These are phyloP conservation scores for Xanthoceras sorbifolium DNA, from an alignment of 345 rosid genomes.

Conservation along the genomic window DNA sequence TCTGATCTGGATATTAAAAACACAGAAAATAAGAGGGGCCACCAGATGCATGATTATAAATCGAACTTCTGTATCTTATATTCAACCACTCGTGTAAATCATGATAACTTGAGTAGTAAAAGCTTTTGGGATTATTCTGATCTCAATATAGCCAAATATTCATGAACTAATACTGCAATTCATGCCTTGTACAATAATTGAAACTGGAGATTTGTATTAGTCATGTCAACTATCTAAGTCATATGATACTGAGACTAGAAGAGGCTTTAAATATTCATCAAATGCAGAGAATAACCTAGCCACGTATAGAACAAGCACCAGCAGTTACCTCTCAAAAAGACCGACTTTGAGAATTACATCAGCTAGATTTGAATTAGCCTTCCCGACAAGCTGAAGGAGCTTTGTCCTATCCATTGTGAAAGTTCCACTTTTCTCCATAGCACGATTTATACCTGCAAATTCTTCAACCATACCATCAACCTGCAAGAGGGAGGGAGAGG, in stretches of 20 bases:
- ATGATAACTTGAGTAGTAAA: background rate
- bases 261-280: background rate
- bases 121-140: slow-evolving; percentile 2
- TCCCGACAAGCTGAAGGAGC: slow-evolving; percentile 90
- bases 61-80: background rate
- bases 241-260: background rate
- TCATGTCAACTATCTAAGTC: background rate
- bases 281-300: background rate
- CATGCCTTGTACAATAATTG: background rate
- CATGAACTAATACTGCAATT: background rate
- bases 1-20: slow-evolving; percentile 61
- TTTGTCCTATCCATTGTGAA: slow-evolving; percentile 93
- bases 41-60: background rate
- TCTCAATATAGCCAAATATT: background rate
- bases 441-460: slow-evolving; percentile 90
- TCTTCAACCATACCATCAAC: slow-evolving; percentile 94
- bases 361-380: slow-evolving; percentile 94
- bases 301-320: slow-evolving; percentile 2
- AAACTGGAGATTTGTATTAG: background rate
- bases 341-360: slow-evolving; percentile 97
- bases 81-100: background rate
- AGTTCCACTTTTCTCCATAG: slow-evolving; percentile 85
- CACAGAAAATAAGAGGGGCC: background rate
- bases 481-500: slow-evolving; percentile 30
- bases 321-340: slow-evolving; percentile 79